Evolutionary conservation across 352 stramenopile species (phyloP), one percentile per base, ranked within the genome.

Genomic region (Lagenidium giganteum): DNA sequence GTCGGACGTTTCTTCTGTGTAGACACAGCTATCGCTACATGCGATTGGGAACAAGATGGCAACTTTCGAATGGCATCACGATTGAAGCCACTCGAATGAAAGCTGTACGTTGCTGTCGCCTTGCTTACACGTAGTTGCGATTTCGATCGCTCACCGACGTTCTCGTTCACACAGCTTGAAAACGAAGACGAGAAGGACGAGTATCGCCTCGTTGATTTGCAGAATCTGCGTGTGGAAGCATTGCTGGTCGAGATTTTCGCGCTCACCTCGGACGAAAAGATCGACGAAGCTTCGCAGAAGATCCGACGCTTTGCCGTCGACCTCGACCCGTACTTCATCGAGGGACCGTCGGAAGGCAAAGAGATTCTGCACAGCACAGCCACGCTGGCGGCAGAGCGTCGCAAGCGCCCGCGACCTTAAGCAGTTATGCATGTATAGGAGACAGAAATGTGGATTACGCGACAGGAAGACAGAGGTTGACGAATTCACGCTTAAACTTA

Each of bases 61-160:
- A 89, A 44, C 67, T 93, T n/a, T 52, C 73, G 2, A 90, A 90
- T 37, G 80, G 80, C 22, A 86, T 93, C 31, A 87, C 69, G 0
- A 88, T 93, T 36, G 80, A 93, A 58, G 75, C 67, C 16, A 93
- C 80, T 14, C 74, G 80, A 24, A 93, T 93, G 75, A 93, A 93
- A 51, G 74, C 75, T 34, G 80, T 92, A 70, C 18, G 64, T 67
- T 12, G 24, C 2, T 17, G n/a, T 30, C 8, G 4, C 26, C 25
- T 42, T 27, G 22, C 11, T 11, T 44, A 11, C n/a, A 31, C 0
- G 16, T 28, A 9, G 13, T 44, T 13, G 9, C 28, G 17, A 1
- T 43, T 35, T 26, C 20, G 20, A n/a, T 23, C 17, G n/a, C 20
- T 22, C 14, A 24, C 8, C 18, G 21, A 3, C n/a, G 3, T 42